Evolutionary conservation across 371 early-diverging fungal species (phyloP).

Genomic region (Saksenaea oblongispora): DNA sequence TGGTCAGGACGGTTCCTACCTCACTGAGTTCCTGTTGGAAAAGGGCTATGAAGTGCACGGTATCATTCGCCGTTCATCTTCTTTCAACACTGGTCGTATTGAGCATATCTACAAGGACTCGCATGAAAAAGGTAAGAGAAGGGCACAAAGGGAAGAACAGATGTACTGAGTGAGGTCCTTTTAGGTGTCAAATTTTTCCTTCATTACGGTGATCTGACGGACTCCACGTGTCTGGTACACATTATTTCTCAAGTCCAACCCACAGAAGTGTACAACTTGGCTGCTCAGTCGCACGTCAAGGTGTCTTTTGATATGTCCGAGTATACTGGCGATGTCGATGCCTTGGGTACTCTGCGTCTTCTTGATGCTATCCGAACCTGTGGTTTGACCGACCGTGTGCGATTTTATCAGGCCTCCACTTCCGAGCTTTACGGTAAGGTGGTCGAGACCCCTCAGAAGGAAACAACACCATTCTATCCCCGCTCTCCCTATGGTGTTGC

Average conservation of each 20-base stretch:
- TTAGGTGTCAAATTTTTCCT: slow-evolving; percentile 75
- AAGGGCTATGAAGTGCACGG: slow-evolving; percentile 84
- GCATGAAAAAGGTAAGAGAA: slow-evolving; percentile 54
- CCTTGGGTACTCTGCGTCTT: slow-evolving; percentile 78
- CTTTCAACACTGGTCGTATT: slow-evolving; percentile 79
- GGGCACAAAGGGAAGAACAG: neutral
- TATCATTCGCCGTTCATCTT: slow-evolving; percentile 77
- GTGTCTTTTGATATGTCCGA: slow-evolving; percentile 91
- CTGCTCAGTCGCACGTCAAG: slow-evolving; percentile 83
- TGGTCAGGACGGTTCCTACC: slow-evolving; percentile 81
- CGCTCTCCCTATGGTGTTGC: slow-evolving; percentile 87
- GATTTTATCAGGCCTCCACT: slow-evolving; percentile 87
- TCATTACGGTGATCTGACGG: slow-evolving; percentile 87
- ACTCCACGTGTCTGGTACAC: slow-evolving; percentile 79
- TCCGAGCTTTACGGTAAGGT: slow-evolving; percentile 86
- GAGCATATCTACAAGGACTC: slow-evolving; percentile 74
- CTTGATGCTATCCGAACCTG: slow-evolving; percentile 83
- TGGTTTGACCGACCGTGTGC: slow-evolving; percentile 69
- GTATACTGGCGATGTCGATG: slow-evolving; percentile 89
- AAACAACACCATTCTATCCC: slow-evolving; percentile 88
- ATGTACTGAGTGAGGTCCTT: neutral
- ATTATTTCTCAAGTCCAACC: slow-evolving; percentile 79
- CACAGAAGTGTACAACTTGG: slow-evolving; percentile 81
- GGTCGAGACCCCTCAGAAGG: slow-evolving; percentile 79
- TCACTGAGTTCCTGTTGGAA: slow-evolving; percentile 68